These are phyloP conservation scores for Aristolochia californica DNA, from an alignment of 164 flowering plant genomes.

Conservation along the genomic window DNA sequence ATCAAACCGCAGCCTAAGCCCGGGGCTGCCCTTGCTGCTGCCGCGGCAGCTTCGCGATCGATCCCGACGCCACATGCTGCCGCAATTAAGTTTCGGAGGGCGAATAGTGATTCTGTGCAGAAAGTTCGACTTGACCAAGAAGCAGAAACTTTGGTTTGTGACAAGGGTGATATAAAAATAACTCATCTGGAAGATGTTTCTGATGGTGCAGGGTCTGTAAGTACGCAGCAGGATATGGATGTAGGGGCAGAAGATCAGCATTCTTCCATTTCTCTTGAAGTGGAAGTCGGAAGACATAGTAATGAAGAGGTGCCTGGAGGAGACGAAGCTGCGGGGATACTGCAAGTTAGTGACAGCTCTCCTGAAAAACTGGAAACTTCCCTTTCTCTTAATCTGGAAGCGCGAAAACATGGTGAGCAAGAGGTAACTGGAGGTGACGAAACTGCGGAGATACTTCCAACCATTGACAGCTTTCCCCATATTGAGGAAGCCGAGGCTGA, in stretches of 20 bases:
- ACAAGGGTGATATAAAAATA: constrained; percentile 7
- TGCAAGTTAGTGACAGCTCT: background rate
- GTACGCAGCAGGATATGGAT: constrained; percentile 2
- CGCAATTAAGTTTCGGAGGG: constrained; percentile 72
- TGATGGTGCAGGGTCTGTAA: constrained; percentile 7
- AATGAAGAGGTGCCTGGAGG: constrained; percentile 2
- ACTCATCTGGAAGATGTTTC: constrained; percentile 3
- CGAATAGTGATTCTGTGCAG: constrained; percentile 10
- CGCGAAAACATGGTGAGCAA: too few relatives aligned
- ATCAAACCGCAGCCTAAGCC: constrained; percentile 66
- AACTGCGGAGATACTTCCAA: too few relatives aligned
- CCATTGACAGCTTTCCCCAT: too few relatives aligned
- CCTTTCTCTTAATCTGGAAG: too few relatives aligned
- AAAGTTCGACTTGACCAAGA: constrained; percentile 1
- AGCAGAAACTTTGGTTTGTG: constrained; percentile 4
- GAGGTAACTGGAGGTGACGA: too few relatives aligned
- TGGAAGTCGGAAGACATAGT: constrained; percentile 1
- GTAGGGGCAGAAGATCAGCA: background rate
- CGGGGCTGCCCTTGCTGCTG: constrained; percentile 98
- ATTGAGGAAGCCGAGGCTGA: constrained; percentile 4
- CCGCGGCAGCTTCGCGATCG: constrained; percentile 80
- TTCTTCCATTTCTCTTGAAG: background rate
- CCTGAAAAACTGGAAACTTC: too few relatives aligned
- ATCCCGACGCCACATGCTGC: constrained; percentile 74
- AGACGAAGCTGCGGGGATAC: constrained; percentile 6